Evolutionary conservation across 2,329 filamentous ascomycete genomes (phyloP).

Genomic region (Massarina eburnea): DNA sequence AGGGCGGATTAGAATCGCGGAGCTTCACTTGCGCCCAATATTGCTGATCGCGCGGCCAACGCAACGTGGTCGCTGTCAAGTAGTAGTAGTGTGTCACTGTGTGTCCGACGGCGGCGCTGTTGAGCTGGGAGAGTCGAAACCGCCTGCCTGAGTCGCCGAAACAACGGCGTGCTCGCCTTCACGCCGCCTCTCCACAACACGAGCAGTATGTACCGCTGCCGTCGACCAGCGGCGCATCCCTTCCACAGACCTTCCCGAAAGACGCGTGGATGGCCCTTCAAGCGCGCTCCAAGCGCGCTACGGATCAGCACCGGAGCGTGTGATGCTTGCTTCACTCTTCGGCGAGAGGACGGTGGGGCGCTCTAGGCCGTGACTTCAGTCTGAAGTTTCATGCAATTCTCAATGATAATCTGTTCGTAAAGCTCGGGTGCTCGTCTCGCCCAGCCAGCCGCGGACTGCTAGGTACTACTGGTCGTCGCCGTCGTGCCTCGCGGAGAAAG

Average conservation of each 20-base stretch:
- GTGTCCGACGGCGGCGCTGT: not conserved
- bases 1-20: too few relatives aligned
- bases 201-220: conserved; percentile 1
- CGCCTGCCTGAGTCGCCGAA: conserved; percentile 5
- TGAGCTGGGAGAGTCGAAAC: too few relatives aligned
- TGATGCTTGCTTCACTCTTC: conserved; percentile 3
- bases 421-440: too few relatives aligned
- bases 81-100: not conserved
- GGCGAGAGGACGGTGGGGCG: conserved; percentile 9
- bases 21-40: too few relatives aligned
- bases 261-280: conserved; percentile 5
- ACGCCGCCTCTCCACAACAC: not conserved
- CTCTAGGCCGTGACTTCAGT: conserved; percentile 13
- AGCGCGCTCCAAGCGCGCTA: conserved; percentile 10
- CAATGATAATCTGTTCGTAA: too few relatives aligned
- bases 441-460: too few relatives aligned
- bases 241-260: conserved; percentile 40
- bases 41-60: conserved; percentile 30
- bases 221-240: conserved; percentile 29
- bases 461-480: too few relatives aligned
- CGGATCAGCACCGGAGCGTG: not conserved
- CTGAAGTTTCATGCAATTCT: conserved; percentile 18
- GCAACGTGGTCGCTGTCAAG: conserved; percentile 1
- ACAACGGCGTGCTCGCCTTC: conserved; percentile 1
- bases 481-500: too few relatives aligned